Evolutionary conservation across 306 rosid species (phyloP).

Genomic region (Potentilla sterilis): DNA sequence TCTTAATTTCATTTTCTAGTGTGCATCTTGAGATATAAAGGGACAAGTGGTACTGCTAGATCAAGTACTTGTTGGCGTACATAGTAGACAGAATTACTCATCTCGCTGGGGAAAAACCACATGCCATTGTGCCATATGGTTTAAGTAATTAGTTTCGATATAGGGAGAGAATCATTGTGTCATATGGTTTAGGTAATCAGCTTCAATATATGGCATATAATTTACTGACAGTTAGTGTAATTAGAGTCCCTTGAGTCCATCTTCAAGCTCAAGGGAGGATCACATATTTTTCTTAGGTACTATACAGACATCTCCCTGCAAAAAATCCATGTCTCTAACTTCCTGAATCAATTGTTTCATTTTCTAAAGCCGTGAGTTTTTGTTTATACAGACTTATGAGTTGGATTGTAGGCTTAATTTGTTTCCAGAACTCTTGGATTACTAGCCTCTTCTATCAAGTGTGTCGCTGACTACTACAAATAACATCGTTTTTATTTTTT

Average conservation of each 20-base stretch:
- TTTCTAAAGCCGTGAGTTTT: not conserved
- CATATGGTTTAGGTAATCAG: not conserved
- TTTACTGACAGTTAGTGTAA: conserved; percentile 27
- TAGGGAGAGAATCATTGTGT: not conserved
- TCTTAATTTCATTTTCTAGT: not conserved
- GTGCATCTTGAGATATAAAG: not conserved
- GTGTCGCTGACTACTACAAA: not conserved
- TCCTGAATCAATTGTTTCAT: not conserved
- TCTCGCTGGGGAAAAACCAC: not conserved
- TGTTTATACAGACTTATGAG: not conserved
- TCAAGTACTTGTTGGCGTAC: not conserved
- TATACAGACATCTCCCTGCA: not conserved
- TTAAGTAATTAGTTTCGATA: not conserved
- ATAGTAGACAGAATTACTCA: not conserved
- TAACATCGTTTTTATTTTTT: conserved; percentile 22
- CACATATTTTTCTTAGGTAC: conserved; percentile 94
- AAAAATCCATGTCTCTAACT: not conserved
- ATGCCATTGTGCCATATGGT: not conserved
- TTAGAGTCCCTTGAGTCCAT: conserved; percentile 85
- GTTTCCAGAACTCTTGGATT: not conserved
- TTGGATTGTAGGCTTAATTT: not conserved
- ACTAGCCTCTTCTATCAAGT: not conserved
- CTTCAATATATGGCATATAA: not conserved
- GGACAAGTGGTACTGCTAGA: not conserved
- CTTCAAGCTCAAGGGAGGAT: conserved; percentile 72